Evolutionary conservation across 495 filamentous ascomycete genomes (phyloP).

Genomic region (Penicillium paradoxum): DNA sequence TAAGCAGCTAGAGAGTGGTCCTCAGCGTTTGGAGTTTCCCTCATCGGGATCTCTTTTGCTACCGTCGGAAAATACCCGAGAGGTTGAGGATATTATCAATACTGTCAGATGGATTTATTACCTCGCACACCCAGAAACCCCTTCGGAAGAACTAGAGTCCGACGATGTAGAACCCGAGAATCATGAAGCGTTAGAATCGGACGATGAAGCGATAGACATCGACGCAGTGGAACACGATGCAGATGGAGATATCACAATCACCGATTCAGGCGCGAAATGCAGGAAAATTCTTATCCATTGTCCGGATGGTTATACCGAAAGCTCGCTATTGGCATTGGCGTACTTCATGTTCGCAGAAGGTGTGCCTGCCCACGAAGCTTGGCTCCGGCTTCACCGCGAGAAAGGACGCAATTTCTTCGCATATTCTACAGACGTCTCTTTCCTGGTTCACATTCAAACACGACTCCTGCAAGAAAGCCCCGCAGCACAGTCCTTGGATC

Average conservation of each 20-base stretch:
- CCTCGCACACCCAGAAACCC: constrained; percentile 55
- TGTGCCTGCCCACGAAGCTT: constrained; percentile 72
- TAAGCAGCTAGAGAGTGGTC: constrained; percentile 49
- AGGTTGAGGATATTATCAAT: constrained; percentile 76
- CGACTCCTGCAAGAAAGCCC: constrained; percentile 60
- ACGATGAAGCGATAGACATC: constrained; percentile 45
- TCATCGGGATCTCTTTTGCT: constrained; percentile 86
- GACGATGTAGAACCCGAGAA: constrained; percentile 52
- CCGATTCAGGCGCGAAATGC: constrained; percentile 28
- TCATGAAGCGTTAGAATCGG: neutral
- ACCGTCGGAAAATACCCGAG: constrained; percentile 70
- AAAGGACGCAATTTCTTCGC: constrained; percentile 92
- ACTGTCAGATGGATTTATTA: constrained; percentile 87
- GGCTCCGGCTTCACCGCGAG: constrained; percentile 76
- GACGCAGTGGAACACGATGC: no score
- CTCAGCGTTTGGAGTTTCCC: constrained; percentile 74
- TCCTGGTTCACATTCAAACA: constrained; percentile 68
- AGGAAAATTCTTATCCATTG: constrained; percentile 85
- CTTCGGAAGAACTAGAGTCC: constrained; percentile 41
- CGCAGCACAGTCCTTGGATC: constrained; percentile 17
- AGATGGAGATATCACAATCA: constrained; percentile 56
- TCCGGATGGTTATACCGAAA: constrained; percentile 94
- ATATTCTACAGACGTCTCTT: constrained; percentile 80
- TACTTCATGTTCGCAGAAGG: constrained; percentile 90
- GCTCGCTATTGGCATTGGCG: constrained; percentile 76